Percentiles rank a stretch among this genome's conserved stretches.
These are phyloP conservation scores for Dissophora globulifera DNA, from an alignment of 192 early-diverging fungal genomes.

Conservation along the genomic window DNA sequence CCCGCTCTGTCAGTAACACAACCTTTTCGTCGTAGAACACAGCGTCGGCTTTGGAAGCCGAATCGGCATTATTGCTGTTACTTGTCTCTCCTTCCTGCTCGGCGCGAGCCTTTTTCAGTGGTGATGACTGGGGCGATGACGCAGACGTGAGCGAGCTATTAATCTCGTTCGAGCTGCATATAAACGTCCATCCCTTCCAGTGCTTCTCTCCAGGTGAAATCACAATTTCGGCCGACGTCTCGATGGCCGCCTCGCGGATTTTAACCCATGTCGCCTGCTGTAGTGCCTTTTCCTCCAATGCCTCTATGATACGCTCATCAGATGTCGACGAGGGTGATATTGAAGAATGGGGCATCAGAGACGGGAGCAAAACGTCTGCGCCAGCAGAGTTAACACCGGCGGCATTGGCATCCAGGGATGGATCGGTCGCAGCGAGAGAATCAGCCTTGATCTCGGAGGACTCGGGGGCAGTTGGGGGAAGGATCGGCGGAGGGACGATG, in stretches of 20 bases:
- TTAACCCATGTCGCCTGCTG: slow-evolving; percentile 56
- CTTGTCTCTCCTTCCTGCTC: background rate
- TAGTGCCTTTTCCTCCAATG: slow-evolving; percentile 50
- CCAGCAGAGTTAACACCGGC: background rate
- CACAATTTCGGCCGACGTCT: slow-evolving; percentile 61
- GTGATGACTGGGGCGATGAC: slow-evolving; percentile 28
- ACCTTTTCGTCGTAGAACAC: slow-evolving; percentile 72
- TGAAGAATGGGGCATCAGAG: slow-evolving; percentile 9
- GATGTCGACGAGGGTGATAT: background rate
- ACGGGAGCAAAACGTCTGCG: slow-evolving; percentile 8
- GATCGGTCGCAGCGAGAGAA: too few relatives aligned
- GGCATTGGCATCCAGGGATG: too few relatives aligned
- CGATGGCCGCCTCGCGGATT: slow-evolving; percentile 44
- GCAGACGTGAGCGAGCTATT: slow-evolving; percentile 41
- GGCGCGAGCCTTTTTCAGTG: slow-evolving; percentile 6
- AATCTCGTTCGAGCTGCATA: slow-evolving; percentile 63
- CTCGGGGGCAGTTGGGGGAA: slow-evolving; percentile 6
- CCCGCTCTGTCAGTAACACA: slow-evolving; percentile 68
- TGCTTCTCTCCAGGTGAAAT: slow-evolving; percentile 70
- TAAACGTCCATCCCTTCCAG: slow-evolving; percentile 71
- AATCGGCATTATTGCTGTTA: background rate
- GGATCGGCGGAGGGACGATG: slow-evolving; percentile 31
- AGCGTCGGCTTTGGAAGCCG: background rate
- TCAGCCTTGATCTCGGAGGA: background rate
- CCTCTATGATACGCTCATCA: background rate